These are phyloP conservation scores for Paecilomyces dactylethromorphus DNA, from an alignment of 2,329 filamentous ascomycete species.

Conservation along the genomic window DNA sequence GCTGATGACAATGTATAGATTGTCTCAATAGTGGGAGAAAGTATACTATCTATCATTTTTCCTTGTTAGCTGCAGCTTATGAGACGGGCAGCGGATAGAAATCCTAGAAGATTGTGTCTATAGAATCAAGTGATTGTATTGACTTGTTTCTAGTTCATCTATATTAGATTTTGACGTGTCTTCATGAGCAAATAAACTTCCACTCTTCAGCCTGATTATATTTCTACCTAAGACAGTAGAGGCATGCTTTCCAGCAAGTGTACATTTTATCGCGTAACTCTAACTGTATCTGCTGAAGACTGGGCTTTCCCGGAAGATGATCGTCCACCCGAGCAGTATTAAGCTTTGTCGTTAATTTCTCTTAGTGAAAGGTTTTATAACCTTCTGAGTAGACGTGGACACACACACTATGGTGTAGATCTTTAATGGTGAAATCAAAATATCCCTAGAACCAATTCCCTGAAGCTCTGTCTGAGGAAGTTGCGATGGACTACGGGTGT, in stretches of 20 bases:
- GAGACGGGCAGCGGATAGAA: not conserved
- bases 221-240: no score
- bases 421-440: not conserved
- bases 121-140: not conserved
- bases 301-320: not conserved
- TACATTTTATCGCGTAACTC: not conserved
- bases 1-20: not conserved
- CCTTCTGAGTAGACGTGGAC: not conserved
- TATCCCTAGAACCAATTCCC: not conserved
- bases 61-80: not conserved
- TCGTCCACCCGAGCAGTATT: not conserved
- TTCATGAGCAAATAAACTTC: not conserved
- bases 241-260: not conserved
- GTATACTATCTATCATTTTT: not conserved
- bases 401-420: not conserved
- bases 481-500: not conserved
- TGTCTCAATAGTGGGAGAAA: not conserved
- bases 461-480: not conserved
- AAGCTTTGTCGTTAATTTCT: not conserved
- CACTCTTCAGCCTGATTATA: not conserved
- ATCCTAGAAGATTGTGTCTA: not conserved
- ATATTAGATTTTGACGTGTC: not conserved
- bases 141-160: not conserved
- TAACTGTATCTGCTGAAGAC: no score
- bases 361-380: not conserved